phyloP scores from a whole-genome alignment of 179 eudicot genomes.

The Spergularia azorica region DNA sequence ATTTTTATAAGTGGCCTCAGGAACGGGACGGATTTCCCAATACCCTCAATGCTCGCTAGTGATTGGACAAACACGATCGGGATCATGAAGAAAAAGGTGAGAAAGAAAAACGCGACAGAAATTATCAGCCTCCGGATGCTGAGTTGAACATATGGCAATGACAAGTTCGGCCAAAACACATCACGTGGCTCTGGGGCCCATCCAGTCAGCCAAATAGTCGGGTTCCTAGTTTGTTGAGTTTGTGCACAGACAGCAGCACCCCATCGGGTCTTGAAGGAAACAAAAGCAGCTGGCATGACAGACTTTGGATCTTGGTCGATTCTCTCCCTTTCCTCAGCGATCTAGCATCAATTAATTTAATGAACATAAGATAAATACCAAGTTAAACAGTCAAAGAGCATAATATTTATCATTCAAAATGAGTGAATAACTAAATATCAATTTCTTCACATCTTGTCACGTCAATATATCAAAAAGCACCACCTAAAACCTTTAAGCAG shows the following conservation, averaged over 20 bases:
- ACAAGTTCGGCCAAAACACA: conserved; percentile 68
- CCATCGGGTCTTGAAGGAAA: conserved; percentile 82
- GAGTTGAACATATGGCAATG: conserved; percentile 81
- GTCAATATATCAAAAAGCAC: no score
- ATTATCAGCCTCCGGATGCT: conserved; percentile 72
- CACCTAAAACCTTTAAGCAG: no score
- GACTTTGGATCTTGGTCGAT: conserved; percentile 53
- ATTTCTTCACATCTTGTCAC: no score
- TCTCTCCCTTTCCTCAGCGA: conserved; percentile 70
- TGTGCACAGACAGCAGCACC: conserved; percentile 91
- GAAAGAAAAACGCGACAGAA: conserved; percentile 83
- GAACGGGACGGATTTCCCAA: conserved; percentile 61
- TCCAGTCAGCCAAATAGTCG: conserved; percentile 68
- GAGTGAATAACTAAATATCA: no score
- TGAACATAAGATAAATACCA: not conserved
- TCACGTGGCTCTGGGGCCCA: conserved; percentile 88
- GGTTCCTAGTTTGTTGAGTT: conserved; percentile 79
- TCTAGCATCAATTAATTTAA: conserved; percentile 44
- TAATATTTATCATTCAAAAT: not conserved
- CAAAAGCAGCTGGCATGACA: conserved; percentile 84
- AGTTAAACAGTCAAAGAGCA: not conserved
- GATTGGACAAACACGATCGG: conserved; percentile 87
- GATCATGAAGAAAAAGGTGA: conserved; percentile 90
- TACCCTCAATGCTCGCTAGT: conserved; percentile 83
- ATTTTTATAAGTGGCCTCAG: conserved; percentile 56